Conservation (phyloP, 345 rosid genomes). For the Eucalyptus erythrocorys region DNA sequence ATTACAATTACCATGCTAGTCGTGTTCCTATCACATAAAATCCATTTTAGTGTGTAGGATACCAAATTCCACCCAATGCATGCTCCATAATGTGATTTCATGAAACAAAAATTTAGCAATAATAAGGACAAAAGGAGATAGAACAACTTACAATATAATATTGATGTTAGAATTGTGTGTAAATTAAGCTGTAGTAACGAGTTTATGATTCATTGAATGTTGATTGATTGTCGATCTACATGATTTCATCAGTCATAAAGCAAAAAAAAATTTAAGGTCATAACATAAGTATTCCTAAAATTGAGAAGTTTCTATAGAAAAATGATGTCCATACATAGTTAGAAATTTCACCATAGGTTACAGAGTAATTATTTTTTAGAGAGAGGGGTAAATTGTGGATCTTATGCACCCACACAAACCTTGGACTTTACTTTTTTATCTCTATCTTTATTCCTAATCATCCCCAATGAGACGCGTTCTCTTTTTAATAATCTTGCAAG, state of each 20-base stretch:
- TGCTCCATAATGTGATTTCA: neutral
- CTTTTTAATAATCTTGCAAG: neutral
- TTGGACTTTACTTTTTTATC: neutral
- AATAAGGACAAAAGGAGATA: neutral
- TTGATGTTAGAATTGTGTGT: neutral
- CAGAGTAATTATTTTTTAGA: neutral
- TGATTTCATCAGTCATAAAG: neutral
- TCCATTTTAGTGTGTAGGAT: neutral
- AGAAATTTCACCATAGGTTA: neutral
- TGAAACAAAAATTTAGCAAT: neutral
- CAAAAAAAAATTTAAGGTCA: neutral
- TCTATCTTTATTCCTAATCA: neutral
- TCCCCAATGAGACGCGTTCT: accelerated
- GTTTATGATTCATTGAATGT: neutral
- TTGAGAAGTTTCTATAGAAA: neutral
- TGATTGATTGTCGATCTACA: neutral
- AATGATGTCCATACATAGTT: neutral
- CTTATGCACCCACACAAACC: neutral
- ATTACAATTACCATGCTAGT: neutral
- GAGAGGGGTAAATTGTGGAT: neutral
- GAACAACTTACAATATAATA: neutral
- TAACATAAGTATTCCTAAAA: neutral
- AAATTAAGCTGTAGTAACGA: neutral
- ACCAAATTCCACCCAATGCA: neutral
- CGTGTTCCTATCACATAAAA: neutral